Evolutionary conservation across 768 basidiomycete genomes (phyloP), one percentile per base, ranked within the genome.

Genomic region (Suillus brevipes): DNA sequence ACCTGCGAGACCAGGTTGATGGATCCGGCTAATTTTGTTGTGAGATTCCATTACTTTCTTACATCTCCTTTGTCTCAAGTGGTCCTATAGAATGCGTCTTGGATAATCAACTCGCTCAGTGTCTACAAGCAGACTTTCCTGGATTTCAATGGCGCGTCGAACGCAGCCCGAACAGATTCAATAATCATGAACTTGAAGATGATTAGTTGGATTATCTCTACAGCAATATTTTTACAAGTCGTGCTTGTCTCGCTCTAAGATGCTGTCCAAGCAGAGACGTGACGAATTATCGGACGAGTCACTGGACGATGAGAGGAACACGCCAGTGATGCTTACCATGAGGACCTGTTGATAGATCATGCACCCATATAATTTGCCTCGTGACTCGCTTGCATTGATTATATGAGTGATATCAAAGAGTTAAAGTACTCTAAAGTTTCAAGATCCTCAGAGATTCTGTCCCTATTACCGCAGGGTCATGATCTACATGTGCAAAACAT

Each of bases 21-120:
- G 82, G 81, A 91, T 71, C 91, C 92, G 1, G 71, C 72, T 3
- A 92, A 92, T 73, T 93, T 93, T 69, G 86, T 83, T 71, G 91
- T 88, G 77, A 60, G 87, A 59, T 76, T 25, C 45, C 25, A 18
- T 28, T 53, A n/a, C 28, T 36, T 23, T 53, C 23, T 59, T 64
- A 37, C 42, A 45, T 37, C 34, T 61, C 50, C 45, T 60, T 4
- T 60, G 56, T 47, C 13, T 69, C 43, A 66, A 60, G 45, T 43
- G 57, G 36, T 23, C 60, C 49, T 65, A 28, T 66, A 92, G 91
- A 92, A 92, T 73, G 90, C 91, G 0, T 84, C 88, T 0, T 93
- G 92, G 91, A 86, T 82, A 66, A 92, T 94, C 70, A 93, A 92
- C 71, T 86, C 81, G 6, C 79, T 94, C 50, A 90, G 91, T 72